Base-by-base conservation (phyloP, 805 yeast species). In the Cyberlindnera xylosilytica region DNA sequence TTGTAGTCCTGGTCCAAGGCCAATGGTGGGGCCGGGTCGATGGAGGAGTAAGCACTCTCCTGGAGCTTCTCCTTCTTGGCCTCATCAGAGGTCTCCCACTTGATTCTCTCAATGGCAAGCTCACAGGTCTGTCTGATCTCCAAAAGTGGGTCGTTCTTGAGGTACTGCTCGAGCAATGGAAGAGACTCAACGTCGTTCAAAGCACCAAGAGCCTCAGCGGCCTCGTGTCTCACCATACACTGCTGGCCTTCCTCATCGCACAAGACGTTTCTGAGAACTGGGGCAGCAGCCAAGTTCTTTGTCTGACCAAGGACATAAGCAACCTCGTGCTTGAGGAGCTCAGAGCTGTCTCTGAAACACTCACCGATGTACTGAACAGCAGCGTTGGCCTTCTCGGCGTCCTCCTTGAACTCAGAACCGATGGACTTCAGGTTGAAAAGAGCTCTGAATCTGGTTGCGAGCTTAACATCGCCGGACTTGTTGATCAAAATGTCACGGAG, bases 201-300 rank as follows among this genome's bases (percentile, higher is more conserved):
- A 34, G 99, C 99, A 48, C 99, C 99, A 42, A 93, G 73, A 33
- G 98, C 99, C 67, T 93, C 99, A 7, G 99, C 99, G 15, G 99
- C 99, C 66, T 93, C 99, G 64, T 93, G 99, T 65, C 99, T 84
- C 28, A 93, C 99, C 98, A 93, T 93, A 47, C 86, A 73, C 61
- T 86, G 93, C 69, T 91, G 98, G 53, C 70, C 72, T 13, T 70
- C 52, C 19, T 61, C 58, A 62, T 83, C 81, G 37, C 68, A 65
- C 56, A 93, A 73, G 18, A 88, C 96, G 7, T 73, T 73, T 62
- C 87, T 76, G 47, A 93, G 74, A 37, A 79, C 73, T 37, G 87
- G 83, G 46, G 91, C 86, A 45, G 96, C 88, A 43, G 77, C 65
- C 53, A 81, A 60, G 68, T 90, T 90, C 62, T 86, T 82, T 36